Conservation (phyloP, 805 yeast species). For the Sugiyamaella marilandica region DNA sequence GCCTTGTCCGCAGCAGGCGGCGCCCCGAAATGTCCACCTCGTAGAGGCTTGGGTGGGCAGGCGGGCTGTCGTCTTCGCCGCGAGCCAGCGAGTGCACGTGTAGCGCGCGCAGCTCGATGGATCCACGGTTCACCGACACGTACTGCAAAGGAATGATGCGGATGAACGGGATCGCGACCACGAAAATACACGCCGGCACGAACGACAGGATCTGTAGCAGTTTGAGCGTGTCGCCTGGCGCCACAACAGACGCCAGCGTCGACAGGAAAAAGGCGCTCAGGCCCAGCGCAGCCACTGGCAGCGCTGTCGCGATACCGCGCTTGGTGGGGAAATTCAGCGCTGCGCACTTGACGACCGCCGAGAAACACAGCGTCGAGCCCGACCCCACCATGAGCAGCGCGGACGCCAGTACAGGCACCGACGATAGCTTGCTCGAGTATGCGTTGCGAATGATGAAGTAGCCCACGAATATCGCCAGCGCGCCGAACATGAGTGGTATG, state of each 20-base stretch:
- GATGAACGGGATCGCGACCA: constrained; percentile 17
- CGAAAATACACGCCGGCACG: constrained; percentile 16
- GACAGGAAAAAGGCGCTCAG: constrained; percentile 67
- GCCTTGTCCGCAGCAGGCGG: constrained; percentile 14
- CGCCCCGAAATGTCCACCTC: constrained; percentile 17
- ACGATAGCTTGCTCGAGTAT: constrained; percentile 37
- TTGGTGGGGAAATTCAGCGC: constrained; percentile 62
- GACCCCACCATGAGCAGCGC: constrained; percentile 55
- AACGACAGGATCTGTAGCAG: constrained; percentile 19
- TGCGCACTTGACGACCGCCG: constrained; percentile 65
- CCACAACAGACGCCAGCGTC: constrained; percentile 41
- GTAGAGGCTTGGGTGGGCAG: background rate
- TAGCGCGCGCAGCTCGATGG: constrained; percentile 10
- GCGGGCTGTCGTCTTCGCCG: background rate
- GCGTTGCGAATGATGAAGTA: constrained; percentile 53
- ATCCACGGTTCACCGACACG: constrained; percentile 6
- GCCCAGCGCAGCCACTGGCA: constrained; percentile 73
- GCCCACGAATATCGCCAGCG: constrained; percentile 45
- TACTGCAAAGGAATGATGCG: constrained; percentile 15
- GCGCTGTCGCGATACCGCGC: constrained; percentile 69
- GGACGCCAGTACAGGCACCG: constrained; percentile 38
- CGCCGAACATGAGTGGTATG: constrained; percentile 47
- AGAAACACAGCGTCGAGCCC: constrained; percentile 63
- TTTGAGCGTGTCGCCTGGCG: constrained; percentile 23
- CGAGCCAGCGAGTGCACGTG: constrained; percentile 1